Evolutionary conservation across 139 green algal genomes (phyloP).

Genomic region (Parachlorella kessleri): DNA sequence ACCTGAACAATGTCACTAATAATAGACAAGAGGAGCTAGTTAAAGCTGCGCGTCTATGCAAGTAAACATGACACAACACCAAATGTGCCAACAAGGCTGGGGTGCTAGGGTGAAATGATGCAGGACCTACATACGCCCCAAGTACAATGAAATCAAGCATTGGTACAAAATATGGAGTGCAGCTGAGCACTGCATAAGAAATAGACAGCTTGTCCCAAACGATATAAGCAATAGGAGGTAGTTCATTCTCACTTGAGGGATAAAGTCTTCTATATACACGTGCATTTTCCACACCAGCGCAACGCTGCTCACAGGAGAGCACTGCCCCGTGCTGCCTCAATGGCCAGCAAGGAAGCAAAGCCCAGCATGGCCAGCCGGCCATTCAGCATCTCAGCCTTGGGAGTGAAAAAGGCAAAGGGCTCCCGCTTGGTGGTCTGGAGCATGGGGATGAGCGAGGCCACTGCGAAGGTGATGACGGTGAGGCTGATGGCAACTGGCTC

Average conservation of each 20-base stretch:
- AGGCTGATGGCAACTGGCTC: not conserved
- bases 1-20: too few relatives aligned
- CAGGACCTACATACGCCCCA: not conserved
- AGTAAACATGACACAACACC: too few relatives aligned
- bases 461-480: conserved; percentile 1
- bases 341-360: conserved; percentile 27
- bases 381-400: conserved; percentile 43
- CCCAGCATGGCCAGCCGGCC: conserved; percentile 58
- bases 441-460: conserved; percentile 8
- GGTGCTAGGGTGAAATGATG: too few relatives aligned
- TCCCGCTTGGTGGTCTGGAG: conserved; percentile 12
- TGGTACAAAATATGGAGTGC: not conserved
- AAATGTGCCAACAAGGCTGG: too few relatives aligned
- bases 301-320: conserved; percentile 8
- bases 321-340: conserved; percentile 31
- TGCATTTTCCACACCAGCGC: not conserved
- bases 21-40: too few relatives aligned
- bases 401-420: conserved; percentile 23
- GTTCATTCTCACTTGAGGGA: not conserved
- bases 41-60: too few relatives aligned
- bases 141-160: not conserved
- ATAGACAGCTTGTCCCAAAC: too few relatives aligned
- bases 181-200: not conserved
- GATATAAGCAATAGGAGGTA: too few relatives aligned
- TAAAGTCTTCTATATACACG: not conserved